Evolutionary conservation across 106 monocot genomes (phyloP), one percentile per base, ranked within the genome.

Genomic region (Apostasia shenzhenica): DNA sequence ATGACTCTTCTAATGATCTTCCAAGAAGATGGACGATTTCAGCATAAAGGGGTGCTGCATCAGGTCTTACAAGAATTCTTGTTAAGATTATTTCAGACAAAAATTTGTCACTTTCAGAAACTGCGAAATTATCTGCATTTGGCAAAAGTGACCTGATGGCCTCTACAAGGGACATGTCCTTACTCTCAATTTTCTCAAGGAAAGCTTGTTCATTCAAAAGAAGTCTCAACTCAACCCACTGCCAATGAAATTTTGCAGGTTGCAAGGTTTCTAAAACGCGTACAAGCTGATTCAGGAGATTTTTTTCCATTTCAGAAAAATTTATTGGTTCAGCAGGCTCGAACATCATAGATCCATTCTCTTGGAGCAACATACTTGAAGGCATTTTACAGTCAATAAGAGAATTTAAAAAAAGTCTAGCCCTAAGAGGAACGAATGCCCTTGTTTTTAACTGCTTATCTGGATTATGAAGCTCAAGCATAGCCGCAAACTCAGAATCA

Each of bases 181-280:
- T 84, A 1, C 67, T 82, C 73, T 87, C 89, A 42, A 83, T 80
- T 75, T 89, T 99, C 67, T 92, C 92, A 69, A 87, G 75, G 69
- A 99, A 79, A 45, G 87, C 90, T 69, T 92, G 92, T 68, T 99
- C 97, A 80, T 92, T 85, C 74, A 99, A 79, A 68, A 99, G 92
- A 70, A 99, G 77, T 70, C 92, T 84, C 72, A 99, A 72, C 78
- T 90, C 92, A 63, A 99, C 73, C 97, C 97, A 99, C 68, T 99
- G 97, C 97, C 97, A 99, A 81, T 99, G 97, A 47, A 99, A 92
- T 67, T 99, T 99, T 53, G 97, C 97, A 58, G 97, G 97, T 56
- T 99, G 97, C 45, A 99, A 59, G 1, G 86, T 87, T 81, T 99
- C 90, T 41, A 99, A 82, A 60, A 99, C 74, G 69, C 93, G 92